Conservation (phyloP, 768 basidiomycete species). For the Trametes gibbosa region DNA sequence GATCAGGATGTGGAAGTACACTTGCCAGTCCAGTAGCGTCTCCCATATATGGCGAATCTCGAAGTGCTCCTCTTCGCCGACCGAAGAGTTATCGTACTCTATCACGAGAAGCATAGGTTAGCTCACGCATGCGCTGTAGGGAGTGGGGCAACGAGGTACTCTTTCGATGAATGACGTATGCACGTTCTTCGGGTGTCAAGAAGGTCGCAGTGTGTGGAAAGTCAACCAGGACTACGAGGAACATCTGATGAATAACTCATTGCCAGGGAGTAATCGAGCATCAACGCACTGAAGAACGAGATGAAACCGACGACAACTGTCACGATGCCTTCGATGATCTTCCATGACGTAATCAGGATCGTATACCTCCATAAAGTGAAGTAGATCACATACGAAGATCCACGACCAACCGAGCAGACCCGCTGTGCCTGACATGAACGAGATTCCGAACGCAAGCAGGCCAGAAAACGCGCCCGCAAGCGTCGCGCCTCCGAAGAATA, state of each 20-base stretch:
- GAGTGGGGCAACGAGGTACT: background rate
- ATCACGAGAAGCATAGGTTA: no score
- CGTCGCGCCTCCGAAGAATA: constrained; percentile 28
- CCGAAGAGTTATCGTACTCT: constrained; percentile 48
- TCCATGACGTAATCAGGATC: background rate
- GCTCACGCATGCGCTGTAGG: no score
- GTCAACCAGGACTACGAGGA: constrained; percentile 52
- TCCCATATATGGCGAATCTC: constrained; percentile 49
- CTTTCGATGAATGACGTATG: constrained; percentile 37
- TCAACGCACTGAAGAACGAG: constrained; percentile 21
- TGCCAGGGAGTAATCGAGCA: background rate
- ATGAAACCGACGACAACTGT: constrained; percentile 55
- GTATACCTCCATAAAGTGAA: no score
- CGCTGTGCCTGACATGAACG: constrained; percentile 31
- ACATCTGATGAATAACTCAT: background rate
- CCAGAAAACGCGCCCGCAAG: constrained; percentile 26
- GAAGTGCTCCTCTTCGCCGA: constrained; percentile 62
- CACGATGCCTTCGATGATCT: constrained; percentile 64
- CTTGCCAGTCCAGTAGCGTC: constrained; percentile 55
- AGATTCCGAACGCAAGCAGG: constrained; percentile 34
- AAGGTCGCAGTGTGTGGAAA: constrained; percentile 58
- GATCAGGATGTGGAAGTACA: constrained; percentile 15
- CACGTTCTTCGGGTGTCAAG: constrained; percentile 57
- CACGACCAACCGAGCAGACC: constrained; percentile 31
- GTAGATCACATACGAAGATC: constrained; percentile 27